A percentile compares a stretch with the other conserved stretches of the same genome.
These are phyloP conservation scores for Prunus davidiana DNA, from an alignment of 306 rosid genomes.

Conservation along the genomic window DNA sequence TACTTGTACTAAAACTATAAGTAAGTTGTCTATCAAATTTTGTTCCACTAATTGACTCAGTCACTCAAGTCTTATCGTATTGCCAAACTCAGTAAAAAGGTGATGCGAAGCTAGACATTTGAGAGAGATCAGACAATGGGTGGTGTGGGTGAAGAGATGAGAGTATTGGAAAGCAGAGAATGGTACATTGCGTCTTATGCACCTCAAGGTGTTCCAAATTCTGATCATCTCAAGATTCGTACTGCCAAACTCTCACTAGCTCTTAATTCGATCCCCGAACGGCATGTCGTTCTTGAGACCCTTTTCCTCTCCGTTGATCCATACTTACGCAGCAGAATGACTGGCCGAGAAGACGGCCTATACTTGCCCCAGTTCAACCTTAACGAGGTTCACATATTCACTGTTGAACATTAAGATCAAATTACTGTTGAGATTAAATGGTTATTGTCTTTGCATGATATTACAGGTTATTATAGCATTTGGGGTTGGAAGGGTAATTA, in stretches of 20 bases:
- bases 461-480: conserved; percentile 36
- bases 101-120: no score
- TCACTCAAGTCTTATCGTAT: no score
- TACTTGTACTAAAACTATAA: no score
- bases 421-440: not conserved
- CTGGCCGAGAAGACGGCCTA: conserved; percentile 46
- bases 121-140: no score
- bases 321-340: conserved; percentile 44
- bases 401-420: not conserved
- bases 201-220: conserved; percentile 49
- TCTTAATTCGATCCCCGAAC: conserved; percentile 42
- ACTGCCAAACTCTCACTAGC: conserved; percentile 18
- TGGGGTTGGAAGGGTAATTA: conserved; percentile 39
- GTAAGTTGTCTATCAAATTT: no score
- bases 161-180: conserved; percentile 41
- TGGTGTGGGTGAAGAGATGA: not conserved
- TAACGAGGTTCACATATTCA: conserved; percentile 30
- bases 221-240: conserved; percentile 52
- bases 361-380: conserved; percentile 27
- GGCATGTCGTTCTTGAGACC: conserved; percentile 32
- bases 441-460: not conserved
- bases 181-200: conserved; percentile 53
- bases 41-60: no score
- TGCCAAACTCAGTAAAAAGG: no score
- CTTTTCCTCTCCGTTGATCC: conserved; percentile 53